phyloP scores from a whole-genome alignment of 352 stramenopile species.

The Sclerospora graminicola region DNA sequence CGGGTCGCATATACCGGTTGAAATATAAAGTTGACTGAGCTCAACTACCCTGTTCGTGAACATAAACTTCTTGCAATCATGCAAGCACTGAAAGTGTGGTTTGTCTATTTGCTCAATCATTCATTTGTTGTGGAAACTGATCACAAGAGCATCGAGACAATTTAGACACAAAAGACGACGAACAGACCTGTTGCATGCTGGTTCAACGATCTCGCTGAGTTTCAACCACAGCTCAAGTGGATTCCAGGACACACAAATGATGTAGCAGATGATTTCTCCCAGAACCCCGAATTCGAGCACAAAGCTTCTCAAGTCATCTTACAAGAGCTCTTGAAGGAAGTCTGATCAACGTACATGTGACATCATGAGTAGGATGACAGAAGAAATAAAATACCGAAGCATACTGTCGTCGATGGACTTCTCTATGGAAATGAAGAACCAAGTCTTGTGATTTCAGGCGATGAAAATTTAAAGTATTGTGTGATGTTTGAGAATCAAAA shows the following conservation, averaged over 20 bases:
- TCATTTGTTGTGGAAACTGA: not conserved
- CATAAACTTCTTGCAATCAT: not conserved
- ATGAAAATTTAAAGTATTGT: conserved; percentile 8
- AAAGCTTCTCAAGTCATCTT: conserved; percentile 1
- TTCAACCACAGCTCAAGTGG: conserved; percentile 6
- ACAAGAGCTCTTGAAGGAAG: not conserved
- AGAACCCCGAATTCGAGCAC: not conserved
- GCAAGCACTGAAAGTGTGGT: not conserved
- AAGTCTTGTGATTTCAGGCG: conserved; percentile 1
- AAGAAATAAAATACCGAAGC: not conserved
- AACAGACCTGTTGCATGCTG: no score
- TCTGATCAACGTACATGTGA: not conserved
- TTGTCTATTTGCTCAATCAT: not conserved
- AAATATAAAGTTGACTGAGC: conserved; percentile 4
- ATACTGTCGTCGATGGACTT: not conserved
- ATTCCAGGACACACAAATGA: conserved; percentile 1
- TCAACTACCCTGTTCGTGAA: not conserved
- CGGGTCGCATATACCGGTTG: conserved; percentile 1
- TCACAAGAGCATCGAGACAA: not conserved
- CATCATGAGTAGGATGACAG: not conserved
- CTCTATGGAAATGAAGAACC: conserved; percentile 3
- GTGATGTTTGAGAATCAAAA: conserved; percentile 12
- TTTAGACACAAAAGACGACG: not conserved
- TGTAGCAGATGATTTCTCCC: not conserved
- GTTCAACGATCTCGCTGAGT: conserved; percentile 4